phyloP scores from a whole-genome alignment of 768 basidiomycete species.

The Coprinopsis marcescibilis region DNA sequence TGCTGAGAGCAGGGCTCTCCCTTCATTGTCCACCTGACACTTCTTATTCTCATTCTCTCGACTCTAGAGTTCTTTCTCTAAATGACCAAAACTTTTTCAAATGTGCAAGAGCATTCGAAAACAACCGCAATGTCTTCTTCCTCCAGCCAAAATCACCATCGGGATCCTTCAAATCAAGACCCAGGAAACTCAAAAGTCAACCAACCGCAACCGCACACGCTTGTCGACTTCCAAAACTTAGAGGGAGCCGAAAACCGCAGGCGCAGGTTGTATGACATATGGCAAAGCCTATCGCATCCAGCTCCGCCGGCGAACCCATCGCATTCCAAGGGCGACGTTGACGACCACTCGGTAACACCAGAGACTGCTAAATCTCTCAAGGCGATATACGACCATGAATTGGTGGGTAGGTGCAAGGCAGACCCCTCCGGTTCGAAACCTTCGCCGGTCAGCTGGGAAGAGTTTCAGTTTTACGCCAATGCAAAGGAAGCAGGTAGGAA shows the following conservation, averaged over 20 bases:
- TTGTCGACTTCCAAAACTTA: slow-evolving; percentile 55
- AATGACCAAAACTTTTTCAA: too few species aligned
- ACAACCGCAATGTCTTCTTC: neutral
- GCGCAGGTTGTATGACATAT: slow-evolving; percentile 54
- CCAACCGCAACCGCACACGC: slow-evolving; percentile 38
- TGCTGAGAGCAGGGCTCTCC: too few species aligned
- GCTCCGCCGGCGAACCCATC: slow-evolving; percentile 13
- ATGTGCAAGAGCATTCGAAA: too few species aligned
- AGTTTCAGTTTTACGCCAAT: slow-evolving; percentile 71
- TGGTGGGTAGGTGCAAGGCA: slow-evolving; percentile 51
- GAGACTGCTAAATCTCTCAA: slow-evolving; percentile 60
- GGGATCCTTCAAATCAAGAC: slow-evolving; percentile 13
- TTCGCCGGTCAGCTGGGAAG: slow-evolving; percentile 58
- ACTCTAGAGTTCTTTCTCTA: too few species aligned
- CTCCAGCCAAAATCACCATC: neutral
- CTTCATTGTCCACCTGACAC: too few species aligned
- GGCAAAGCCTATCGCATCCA: slow-evolving; percentile 47
- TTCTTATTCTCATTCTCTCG: too few species aligned
- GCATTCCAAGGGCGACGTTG: slow-evolving; percentile 2
- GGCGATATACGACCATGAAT: slow-evolving; percentile 72
- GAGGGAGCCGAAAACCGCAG: slow-evolving; percentile 65
- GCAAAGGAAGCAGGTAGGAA: slow-evolving; percentile 75
- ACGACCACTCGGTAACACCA: slow-evolving; percentile 35
- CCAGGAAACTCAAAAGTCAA: slow-evolving; percentile 6
- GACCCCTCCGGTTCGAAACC: slow-evolving; percentile 32